phyloP scores from a whole-genome alignment of 2,329 filamentous ascomycete genomes.

The Trichoderma asperellum region DNA sequence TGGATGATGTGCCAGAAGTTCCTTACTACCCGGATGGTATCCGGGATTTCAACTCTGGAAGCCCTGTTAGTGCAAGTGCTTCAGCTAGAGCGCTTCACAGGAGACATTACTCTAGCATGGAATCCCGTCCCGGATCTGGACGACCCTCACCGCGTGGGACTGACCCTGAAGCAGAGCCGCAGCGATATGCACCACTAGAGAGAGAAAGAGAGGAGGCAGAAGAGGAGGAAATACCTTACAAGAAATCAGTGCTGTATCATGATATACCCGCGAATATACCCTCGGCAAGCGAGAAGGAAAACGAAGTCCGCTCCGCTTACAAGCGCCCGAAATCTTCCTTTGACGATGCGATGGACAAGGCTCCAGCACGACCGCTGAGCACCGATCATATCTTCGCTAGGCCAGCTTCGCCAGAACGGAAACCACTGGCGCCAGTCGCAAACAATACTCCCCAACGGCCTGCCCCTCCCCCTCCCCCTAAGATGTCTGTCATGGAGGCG shows the following conservation, averaged over 20 bases:
- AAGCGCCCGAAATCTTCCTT: conserved; percentile 62
- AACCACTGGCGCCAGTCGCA: conserved; percentile 57
- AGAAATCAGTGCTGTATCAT: conserved; percentile 46
- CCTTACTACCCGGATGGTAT: conserved; percentile 50
- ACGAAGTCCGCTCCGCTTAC: conserved; percentile 73
- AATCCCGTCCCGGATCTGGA: conserved; percentile 41
- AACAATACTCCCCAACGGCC: conserved; percentile 76
- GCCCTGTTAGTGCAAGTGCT: conserved; percentile 57
- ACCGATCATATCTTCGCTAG: conserved; percentile 47
- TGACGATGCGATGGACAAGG: conserved; percentile 59
- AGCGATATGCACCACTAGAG: conserved; percentile 37
- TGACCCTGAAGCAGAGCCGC: conserved; percentile 32
- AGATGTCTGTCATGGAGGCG: conserved; percentile 94
- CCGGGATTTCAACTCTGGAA: conserved; percentile 60
- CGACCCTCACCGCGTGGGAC: conserved; percentile 39
- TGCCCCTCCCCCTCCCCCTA: conserved; percentile 82
- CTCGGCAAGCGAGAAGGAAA: conserved; percentile 78
- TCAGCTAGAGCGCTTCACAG: conserved; percentile 49
- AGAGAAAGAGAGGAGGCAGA: conserved; percentile 31
- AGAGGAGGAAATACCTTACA: conserved; percentile 54
- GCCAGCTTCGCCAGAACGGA: conserved; percentile 57
- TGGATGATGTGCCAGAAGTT: conserved; percentile 43
- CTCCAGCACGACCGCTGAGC: conserved; percentile 55
- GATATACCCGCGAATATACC: conserved; percentile 67
- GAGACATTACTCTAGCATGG: conserved; percentile 45